These are phyloP conservation scores for Huntiella moniliformis DNA, from an alignment of 2,329 filamentous ascomycete species.

Conservation along the genomic window DNA sequence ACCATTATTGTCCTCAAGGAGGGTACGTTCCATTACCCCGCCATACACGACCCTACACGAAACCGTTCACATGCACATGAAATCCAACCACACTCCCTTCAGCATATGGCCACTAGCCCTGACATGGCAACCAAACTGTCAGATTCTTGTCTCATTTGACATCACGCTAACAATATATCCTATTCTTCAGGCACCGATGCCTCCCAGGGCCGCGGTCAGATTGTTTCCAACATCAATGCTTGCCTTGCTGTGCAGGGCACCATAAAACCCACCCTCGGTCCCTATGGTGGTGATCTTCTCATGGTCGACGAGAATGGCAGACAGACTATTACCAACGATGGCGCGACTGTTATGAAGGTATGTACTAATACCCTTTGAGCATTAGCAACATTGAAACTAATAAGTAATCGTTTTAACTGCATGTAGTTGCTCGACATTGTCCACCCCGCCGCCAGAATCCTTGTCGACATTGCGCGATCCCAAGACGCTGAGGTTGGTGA, in stretches of 20 bases:
- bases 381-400: background rate
- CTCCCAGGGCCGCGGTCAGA: conserved; percentile 91
- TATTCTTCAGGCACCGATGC: conserved; percentile 63
- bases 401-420: conserved; percentile 6
- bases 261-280: conserved; percentile 87
- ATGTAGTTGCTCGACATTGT: conserved; percentile 85
- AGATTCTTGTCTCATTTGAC: background rate
- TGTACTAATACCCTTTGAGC: conserved; percentile 12
- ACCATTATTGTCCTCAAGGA: conserved; percentile 97
- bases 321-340: conserved; percentile 98
- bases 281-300: conserved; percentile 89
- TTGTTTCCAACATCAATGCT: conserved; percentile 96
- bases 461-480: conserved; percentile 94
- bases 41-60: conserved; percentile 14
- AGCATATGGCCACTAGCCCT: background rate
- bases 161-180: conserved; percentile 2
- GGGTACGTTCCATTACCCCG: conserved; percentile 43
- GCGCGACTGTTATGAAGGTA: conserved; percentile 97
- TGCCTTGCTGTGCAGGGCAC: conserved; percentile 90
- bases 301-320: conserved; percentile 89
- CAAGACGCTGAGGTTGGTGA: conserved; percentile 98
- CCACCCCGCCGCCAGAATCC: conserved; percentile 87
- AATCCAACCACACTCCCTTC: background rate
- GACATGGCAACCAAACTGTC: background rate
- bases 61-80: too few relatives aligned